Evolutionary conservation across 139 green algal species (phyloP), one percentile per base, ranked within the genome.

Genomic region (Chlamydomonas sphaeroides): DNA sequence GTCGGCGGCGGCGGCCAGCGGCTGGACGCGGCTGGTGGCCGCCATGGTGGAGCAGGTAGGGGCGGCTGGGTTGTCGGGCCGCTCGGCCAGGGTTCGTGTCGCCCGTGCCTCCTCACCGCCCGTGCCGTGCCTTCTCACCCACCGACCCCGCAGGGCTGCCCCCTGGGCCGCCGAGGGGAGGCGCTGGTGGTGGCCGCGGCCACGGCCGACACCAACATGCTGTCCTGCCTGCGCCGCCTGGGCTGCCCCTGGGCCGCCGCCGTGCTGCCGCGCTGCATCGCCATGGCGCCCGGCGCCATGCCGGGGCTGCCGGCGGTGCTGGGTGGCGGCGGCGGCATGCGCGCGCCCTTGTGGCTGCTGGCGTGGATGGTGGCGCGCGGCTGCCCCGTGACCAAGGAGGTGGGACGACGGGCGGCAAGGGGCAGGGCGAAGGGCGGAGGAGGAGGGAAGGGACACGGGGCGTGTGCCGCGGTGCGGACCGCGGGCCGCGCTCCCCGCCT

Each of bases 191-290:
- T 45, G 30, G 68, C 68, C 68, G 68, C 30, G 45, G 68, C 68
- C 48, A 76, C 62, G 45, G 42, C 45, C 1, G 68, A 76, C 42
- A 25, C 14, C 45, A 45, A 26, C 41, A 61, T 76, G 68, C 68
- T 76, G 68, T 42, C 20, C 41, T 42, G 45, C 45, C 68, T 76
- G 68, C 42, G 68, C 28, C 68, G 68, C 5, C 48, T 76, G 68
- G 68, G 68, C 68, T 76, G 68, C 42, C 68, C 68, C 68, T 76
- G 68, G 68, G 30, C 45, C 28, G 68, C 68, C 30, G 68, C 62
- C 45, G 42, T 61, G 48, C 68, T 76, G 41, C 42, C 68, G 68
- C 68, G 68, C n/a, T 42, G 45, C 6, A 28, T 76, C n/a, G n/a
- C n/a, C 45, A 62, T 17, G 68, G 68, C 49, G 49, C 49, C 49